Conservation (phyloP, 2,329 filamentous ascomycete genomes). For the Coniella lustricola region DNA sequence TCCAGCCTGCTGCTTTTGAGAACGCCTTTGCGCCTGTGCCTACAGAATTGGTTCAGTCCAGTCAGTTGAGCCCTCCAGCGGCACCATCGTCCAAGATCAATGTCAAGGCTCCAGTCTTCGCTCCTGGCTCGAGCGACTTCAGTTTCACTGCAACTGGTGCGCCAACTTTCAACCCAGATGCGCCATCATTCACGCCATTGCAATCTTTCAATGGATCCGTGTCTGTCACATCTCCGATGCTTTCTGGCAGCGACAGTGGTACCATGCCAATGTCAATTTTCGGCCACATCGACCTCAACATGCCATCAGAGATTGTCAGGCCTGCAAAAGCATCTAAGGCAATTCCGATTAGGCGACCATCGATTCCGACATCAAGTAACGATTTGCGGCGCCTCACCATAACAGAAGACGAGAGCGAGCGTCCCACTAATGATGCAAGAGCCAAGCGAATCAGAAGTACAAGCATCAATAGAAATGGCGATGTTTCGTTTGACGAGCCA, state of each 20-base stretch:
- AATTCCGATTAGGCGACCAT: constrained; percentile 68
- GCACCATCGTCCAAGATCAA: constrained; percentile 52
- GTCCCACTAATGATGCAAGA: constrained; percentile 58
- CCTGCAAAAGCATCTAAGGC: constrained; percentile 71
- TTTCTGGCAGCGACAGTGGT: constrained; percentile 37
- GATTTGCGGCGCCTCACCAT: constrained; percentile 20
- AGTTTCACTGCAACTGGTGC: constrained; percentile 57
- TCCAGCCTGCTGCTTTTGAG: constrained; percentile 44
- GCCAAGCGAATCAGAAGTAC: constrained; percentile 67
- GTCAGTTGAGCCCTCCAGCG: constrained; percentile 36
- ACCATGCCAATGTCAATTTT: constrained; percentile 53
- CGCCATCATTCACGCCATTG: constrained; percentile 66
- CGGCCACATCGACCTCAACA: constrained; percentile 57
- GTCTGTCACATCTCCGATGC: constrained; percentile 36
- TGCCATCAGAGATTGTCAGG: constrained; percentile 52
- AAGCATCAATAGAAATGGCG: constrained; percentile 61
- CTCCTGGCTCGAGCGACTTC: constrained; percentile 58
- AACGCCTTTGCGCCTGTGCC: constrained; percentile 27
- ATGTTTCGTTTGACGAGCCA: constrained; percentile 65
- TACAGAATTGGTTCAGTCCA: constrained; percentile 30
- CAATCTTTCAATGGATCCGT: constrained; percentile 34
- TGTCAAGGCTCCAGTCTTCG: constrained; percentile 63
- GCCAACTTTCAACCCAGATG: constrained; percentile 67
- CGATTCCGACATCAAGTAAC: constrained; percentile 34
- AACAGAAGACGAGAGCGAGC: constrained; percentile 52